Conservation (phyloP, 2,329 filamentous ascomycete species). For the Sarocladium brachiariae region DNA sequence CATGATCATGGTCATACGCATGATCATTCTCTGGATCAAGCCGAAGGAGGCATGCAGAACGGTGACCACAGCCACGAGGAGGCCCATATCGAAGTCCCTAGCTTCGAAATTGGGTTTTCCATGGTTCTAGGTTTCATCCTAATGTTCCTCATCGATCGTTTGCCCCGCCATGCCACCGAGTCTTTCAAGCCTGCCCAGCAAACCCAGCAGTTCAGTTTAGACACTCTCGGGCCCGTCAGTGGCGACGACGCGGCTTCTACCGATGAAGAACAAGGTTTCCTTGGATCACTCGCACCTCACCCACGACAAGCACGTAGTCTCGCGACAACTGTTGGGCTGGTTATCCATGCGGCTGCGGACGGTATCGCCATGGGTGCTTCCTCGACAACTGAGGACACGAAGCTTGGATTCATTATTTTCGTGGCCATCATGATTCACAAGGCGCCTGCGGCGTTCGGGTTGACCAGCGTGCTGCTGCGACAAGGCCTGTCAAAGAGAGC, state of each 20-base stretch:
- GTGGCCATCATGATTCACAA: slow-evolving; percentile 97
- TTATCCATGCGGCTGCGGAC: slow-evolving; percentile 92
- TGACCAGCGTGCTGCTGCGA: slow-evolving; percentile 84
- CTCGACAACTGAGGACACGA: slow-evolving; percentile 63
- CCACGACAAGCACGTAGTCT: slow-evolving; percentile 56
- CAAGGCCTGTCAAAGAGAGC: slow-evolving; percentile 85
- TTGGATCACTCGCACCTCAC: slow-evolving; percentile 50
- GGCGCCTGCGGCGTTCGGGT: slow-evolving; percentile 87
- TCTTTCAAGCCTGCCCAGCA: slow-evolving; percentile 57
- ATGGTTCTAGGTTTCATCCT: slow-evolving; percentile 84
- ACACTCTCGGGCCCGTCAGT: slow-evolving; percentile 54
- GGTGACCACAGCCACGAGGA: slow-evolving; percentile 20
- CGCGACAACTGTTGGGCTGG: slow-evolving; percentile 86
- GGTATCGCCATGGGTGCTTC: slow-evolving; percentile 94
- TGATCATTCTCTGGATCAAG: slow-evolving; percentile 12
- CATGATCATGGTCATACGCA: slow-evolving; percentile 21
- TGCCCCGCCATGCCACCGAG: slow-evolving; percentile 67
- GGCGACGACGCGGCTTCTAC: slow-evolving; percentile 35
- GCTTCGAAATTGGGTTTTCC: slow-evolving; percentile 77
- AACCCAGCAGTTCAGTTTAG: slow-evolving; percentile 81
- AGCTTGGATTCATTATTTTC: slow-evolving; percentile 86
- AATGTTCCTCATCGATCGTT: slow-evolving; percentile 91
- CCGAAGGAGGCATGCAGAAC: slow-evolving; percentile 20
- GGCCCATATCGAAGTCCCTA: slow-evolving; percentile 42
- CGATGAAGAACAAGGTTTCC: slow-evolving; percentile 52